Evolutionary conservation across 2,329 filamentous ascomycete species (phyloP), one percentile per base, ranked within the genome.

Genomic region (Neofusicoccum kwambonambiense): DNA sequence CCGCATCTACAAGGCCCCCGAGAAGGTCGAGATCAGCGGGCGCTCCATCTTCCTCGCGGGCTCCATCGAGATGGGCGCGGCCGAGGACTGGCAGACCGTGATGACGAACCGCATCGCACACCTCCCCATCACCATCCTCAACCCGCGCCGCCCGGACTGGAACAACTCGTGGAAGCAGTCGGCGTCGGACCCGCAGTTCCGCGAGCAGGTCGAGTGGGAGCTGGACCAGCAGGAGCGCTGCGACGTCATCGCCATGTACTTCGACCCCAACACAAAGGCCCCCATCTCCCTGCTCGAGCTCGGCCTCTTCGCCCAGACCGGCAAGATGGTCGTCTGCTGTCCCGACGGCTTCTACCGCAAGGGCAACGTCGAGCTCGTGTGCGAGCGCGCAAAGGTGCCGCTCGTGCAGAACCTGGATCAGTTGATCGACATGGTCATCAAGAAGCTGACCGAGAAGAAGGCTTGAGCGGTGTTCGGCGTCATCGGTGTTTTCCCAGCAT

Each of bases 331-430:
- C 11, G 86, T 88, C 0, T 82, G 83, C 47, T 86, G 83, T 52
- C 77, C 80, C 1, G 72, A 78, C 27, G 79, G 78, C 0, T 90
- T 85, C 69, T 80, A 74, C 74, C 87, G 87, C 72, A 79, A 79
- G n/a, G 87, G 86, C 0, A 88, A 90, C 67, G 84, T 90, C 37
- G 77, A 85, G 69, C 76, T 87, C 13, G 80, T 87, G 9, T 89
- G 86, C 66, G 71, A 76, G 65, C 78, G 78, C 62, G 83, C 82
- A 66, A 78, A 73, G 0, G 72, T 87, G 5, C 74, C 79, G 42
- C 71, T 84, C 64, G 73, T 84, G 35, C 75, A 79, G 15, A 79
- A 70, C 2, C 75, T 82, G 27, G 76, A 76, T 4, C 77, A 79
- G 6, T 69, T 87, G 58, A 69, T 69, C n/a, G 70, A 72, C 19